A percentile compares a stretch with the other conserved stretches of the same genome.
Conservation (phyloP, 768 basidiomycete genomes). For the Psilocybe tampanensis region DNA sequence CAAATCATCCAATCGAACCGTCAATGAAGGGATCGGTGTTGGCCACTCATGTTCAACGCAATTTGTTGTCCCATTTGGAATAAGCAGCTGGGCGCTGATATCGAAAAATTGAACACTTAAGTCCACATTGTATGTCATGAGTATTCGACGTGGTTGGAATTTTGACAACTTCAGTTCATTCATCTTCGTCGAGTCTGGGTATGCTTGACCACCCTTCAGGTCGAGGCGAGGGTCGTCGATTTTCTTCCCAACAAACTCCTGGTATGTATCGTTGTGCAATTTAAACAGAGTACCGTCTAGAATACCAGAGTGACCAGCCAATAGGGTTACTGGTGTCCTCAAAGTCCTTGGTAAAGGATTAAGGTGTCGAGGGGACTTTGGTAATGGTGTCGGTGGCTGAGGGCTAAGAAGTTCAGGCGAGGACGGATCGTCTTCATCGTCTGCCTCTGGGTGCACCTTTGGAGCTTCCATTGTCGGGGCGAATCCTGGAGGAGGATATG, state of each 20-base stretch:
- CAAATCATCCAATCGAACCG: slow-evolving; percentile 55
- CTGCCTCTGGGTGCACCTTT: background rate
- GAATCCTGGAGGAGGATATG: slow-evolving; percentile 70
- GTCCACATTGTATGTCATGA: slow-evolving; percentile 66
- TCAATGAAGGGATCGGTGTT: slow-evolving; percentile 58
- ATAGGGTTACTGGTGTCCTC: slow-evolving; percentile 17
- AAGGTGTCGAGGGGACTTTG: slow-evolving; percentile 17
- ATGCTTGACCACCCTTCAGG: slow-evolving; percentile 57
- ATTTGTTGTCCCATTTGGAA: slow-evolving; percentile 32
- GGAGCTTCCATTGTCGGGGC: slow-evolving; percentile 19
- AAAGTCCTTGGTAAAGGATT: slow-evolving; percentile 3
- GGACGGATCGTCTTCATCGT: background rate
- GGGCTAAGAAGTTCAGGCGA: slow-evolving; percentile 10
- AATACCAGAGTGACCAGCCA: slow-evolving; percentile 32
- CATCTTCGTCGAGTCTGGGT: slow-evolving; percentile 50
- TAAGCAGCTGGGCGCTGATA: slow-evolving; percentile 67
- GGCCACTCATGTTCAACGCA: slow-evolving; percentile 66
- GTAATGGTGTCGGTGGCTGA: slow-evolving; percentile 12
- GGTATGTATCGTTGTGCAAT: slow-evolving; percentile 50
- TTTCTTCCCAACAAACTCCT: slow-evolving; percentile 35
- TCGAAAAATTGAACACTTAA: slow-evolving; percentile 74
- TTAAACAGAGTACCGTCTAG: slow-evolving; percentile 46
- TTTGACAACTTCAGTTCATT: slow-evolving; percentile 59
- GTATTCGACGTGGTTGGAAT: slow-evolving; percentile 65
- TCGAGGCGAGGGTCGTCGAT: slow-evolving; percentile 30